These are phyloP conservation scores for Novymonas esmeraldas DNA, from an alignment of 208 protist genomes.

Conservation along the genomic window DNA sequence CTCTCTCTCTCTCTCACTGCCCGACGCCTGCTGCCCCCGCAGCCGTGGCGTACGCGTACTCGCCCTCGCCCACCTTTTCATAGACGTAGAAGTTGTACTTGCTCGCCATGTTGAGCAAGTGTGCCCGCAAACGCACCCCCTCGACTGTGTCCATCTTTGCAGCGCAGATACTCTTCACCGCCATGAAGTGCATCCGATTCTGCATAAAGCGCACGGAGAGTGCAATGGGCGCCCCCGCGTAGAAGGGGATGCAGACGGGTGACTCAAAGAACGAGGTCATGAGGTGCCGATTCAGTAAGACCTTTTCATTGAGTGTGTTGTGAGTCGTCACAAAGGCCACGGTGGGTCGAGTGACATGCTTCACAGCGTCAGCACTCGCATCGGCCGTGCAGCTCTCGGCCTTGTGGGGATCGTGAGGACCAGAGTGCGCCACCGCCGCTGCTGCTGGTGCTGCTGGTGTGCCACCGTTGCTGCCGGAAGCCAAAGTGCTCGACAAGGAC, in stretches of 20 bases:
- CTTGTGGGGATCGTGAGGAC: too few species aligned
- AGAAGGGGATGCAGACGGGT: constrained; percentile 44
- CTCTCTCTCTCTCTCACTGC: background rate
- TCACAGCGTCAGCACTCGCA: background rate
- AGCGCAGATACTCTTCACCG: constrained; percentile 33
- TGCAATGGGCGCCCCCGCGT: constrained; percentile 8
- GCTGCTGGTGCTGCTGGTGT: background rate
- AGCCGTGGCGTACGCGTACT: constrained; percentile 28
- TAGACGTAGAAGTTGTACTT: constrained; percentile 63
- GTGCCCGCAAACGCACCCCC: constrained; percentile 2
- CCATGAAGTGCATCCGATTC: constrained; percentile 70
- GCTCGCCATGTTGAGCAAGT: constrained; percentile 34
- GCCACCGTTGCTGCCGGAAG: background rate
- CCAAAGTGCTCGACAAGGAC: background rate
- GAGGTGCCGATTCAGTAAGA: constrained; percentile 49
- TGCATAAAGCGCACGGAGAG: constrained; percentile 30
- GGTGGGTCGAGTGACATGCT: background rate
- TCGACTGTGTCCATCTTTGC: background rate
- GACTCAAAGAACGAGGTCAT: constrained; percentile 70
- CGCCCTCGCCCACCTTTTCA: constrained; percentile 60
- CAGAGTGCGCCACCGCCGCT: too few species aligned
- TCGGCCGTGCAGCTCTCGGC: too few species aligned
- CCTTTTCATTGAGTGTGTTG: constrained; percentile 39
- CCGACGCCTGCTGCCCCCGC: too few species aligned
- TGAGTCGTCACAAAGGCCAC: constrained; percentile 68